Evolutionary conservation across 495 filamentous ascomycete genomes (phyloP).

Genomic region (Chlorociboria aeruginascens): DNA sequence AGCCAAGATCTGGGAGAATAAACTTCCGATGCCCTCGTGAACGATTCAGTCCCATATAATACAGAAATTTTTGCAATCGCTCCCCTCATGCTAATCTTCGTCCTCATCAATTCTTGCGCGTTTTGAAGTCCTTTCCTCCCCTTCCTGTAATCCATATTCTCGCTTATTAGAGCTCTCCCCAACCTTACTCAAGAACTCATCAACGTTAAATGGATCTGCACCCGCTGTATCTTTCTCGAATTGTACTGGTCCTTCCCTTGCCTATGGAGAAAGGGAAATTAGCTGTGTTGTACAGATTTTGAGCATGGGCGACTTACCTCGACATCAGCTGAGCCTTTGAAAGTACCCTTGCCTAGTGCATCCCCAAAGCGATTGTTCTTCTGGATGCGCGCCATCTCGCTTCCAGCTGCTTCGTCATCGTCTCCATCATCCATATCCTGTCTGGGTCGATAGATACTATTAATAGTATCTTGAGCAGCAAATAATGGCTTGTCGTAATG

Average conservation of each 20-base stretch:
- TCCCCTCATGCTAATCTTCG: constrained; percentile 15
- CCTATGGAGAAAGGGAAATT: constrained; percentile 32
- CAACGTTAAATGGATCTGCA: constrained; percentile 66
- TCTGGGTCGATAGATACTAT: constrained; percentile 81
- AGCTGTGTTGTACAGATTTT: constrained; percentile 5
- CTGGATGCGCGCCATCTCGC: constrained; percentile 76
- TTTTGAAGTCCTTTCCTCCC: constrained; percentile 52
- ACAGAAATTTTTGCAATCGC: no score
- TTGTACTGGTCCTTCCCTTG: constrained; percentile 83
- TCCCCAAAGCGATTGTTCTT: constrained; percentile 69
- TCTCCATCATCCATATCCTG: constrained; percentile 55
- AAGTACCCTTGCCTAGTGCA: constrained; percentile 77
- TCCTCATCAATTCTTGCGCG: constrained; percentile 74
- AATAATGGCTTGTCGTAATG: constrained; percentile 96
- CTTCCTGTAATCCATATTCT: constrained; percentile 68
- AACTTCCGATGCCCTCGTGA: no score
- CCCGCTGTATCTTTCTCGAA: constrained; percentile 88
- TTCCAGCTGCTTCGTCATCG: constrained; percentile 67
- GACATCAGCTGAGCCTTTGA: constrained; percentile 78
- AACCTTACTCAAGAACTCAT: constrained; percentile 81
- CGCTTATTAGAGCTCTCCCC: constrained; percentile 58
- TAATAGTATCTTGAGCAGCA: constrained; percentile 90
- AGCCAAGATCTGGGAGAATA: no score
- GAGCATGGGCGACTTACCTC: constrained; percentile 44
- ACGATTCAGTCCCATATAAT: no score